phyloP scores from a whole-genome alignment of 1,284 basidiomycete genomes.

The Microbotryum scabiosae region DNA sequence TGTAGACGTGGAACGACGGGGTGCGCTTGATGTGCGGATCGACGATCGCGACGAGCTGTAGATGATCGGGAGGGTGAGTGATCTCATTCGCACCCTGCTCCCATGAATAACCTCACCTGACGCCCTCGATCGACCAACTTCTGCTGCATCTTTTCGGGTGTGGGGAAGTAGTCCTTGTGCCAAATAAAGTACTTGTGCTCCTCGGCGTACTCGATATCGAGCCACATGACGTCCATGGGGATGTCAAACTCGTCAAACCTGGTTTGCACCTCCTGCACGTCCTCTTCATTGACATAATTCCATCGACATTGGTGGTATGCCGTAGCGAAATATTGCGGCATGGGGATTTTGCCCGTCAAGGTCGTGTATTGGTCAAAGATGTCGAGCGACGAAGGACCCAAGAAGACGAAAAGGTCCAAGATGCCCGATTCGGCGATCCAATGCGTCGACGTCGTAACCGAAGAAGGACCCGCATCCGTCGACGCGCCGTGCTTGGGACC shows the following conservation, averaged over 20 bases:
- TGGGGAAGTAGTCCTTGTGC: conserved; percentile 84
- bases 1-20: conserved; percentile 72
- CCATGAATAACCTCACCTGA: too few species aligned
- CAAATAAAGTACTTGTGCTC: conserved; percentile 98
- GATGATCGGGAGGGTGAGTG: too few species aligned
- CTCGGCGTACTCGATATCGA: conserved; percentile 84
- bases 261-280: conserved; percentile 76
- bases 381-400: conserved; percentile 71
- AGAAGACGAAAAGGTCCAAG: conserved; percentile 85
- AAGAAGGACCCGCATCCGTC: conserved; percentile 19
- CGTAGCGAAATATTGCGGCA: conserved; percentile 84
- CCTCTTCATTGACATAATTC: conserved; percentile 91
- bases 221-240: conserved; percentile 94
- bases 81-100: too few species aligned
- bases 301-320: conserved; percentile 97
- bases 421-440: conserved; percentile 98
- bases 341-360: conserved; percentile 73
- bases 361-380: conserved; percentile 78
- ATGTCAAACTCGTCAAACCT: conserved; percentile 89
- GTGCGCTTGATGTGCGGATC: conserved; percentile 92
- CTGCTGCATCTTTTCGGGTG: conserved; percentile 86
- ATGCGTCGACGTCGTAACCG: conserved; percentile 64
- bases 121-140: conserved; percentile 75
- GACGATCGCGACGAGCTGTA: conserved; percentile 88
- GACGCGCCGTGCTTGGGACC: neutral